Conservation (phyloP, 495 filamentous ascomycete species). For the Oidiodendron maius region DNA sequence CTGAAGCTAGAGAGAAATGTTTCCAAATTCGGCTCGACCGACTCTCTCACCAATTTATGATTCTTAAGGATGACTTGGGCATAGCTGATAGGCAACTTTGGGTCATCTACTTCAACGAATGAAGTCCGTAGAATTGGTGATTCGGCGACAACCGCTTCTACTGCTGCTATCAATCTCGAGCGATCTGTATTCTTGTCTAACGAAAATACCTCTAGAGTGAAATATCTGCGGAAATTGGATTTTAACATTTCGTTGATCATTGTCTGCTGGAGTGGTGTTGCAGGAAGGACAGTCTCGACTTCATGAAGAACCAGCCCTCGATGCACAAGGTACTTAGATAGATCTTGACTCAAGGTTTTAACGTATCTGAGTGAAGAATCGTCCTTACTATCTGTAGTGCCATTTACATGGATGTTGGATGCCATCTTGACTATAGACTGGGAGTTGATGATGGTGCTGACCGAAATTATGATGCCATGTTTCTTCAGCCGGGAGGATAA, state of each 20-base stretch:
- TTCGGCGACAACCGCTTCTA: constrained; percentile 46
- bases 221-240: constrained; percentile 64
- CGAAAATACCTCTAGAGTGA: constrained; percentile 69
- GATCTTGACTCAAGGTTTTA: constrained; percentile 24
- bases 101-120: constrained; percentile 58
- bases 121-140: constrained; percentile 69
- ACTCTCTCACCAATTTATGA: neutral
- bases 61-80: constrained; percentile 54
- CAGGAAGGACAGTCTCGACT: constrained; percentile 51
- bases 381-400: neutral
- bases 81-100: constrained; percentile 46
- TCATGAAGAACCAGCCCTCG: constrained; percentile 25
- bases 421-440: constrained; percentile 55
- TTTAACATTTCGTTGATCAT: constrained; percentile 72
- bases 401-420: neutral
- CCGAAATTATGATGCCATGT: constrained; percentile 49
- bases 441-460: constrained; percentile 63
- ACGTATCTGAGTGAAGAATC: constrained; percentile 15
- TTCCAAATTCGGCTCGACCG: constrained; percentile 17
- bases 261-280: constrained; percentile 73
- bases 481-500: constrained; percentile 60
- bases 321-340: constrained; percentile 30
- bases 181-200: constrained; percentile 44
- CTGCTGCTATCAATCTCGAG: constrained; percentile 49
- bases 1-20: constrained; percentile 18